phyloP scores from a whole-genome alignment of 768 basidiomycete species.

The Leccinum obscurum region DNA sequence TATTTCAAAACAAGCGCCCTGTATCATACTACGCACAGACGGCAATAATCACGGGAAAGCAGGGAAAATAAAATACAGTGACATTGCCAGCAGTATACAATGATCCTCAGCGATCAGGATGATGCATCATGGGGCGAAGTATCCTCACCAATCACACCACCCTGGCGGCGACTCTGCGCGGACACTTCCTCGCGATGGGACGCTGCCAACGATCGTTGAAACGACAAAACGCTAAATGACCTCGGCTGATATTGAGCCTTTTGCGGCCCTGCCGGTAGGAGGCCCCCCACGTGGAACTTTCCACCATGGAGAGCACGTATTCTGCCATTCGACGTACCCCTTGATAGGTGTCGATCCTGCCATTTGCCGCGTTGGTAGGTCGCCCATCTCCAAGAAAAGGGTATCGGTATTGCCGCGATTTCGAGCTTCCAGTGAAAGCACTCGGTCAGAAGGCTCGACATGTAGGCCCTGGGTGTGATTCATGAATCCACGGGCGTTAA shows the following conservation, averaged over 20 bases:
- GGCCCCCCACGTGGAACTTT: not conserved
- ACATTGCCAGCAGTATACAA: not conserved
- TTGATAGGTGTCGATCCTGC: not conserved
- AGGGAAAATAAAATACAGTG: not conserved
- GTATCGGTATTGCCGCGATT: not conserved
- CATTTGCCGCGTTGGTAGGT: not conserved
- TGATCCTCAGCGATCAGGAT: not conserved
- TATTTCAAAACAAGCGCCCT: no score
- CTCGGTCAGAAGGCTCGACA: not conserved
- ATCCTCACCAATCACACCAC: not conserved
- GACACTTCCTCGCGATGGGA: not conserved
- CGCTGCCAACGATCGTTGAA: not conserved
- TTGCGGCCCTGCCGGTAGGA: not conserved
- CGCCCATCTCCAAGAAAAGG: not conserved
- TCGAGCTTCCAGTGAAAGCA: not conserved
- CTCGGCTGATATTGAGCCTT: not conserved
- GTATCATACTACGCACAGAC: not conserved
- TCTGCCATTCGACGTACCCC: not conserved
- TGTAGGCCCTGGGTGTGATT: not conserved
- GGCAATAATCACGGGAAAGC: not conserved
- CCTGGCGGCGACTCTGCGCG: not conserved
- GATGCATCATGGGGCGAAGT: not conserved
- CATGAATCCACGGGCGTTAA: not conserved
- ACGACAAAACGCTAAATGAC: not conserved
- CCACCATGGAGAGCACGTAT: not conserved